These are phyloP conservation scores for Capronia coronata DNA, from an alignment of 2,329 filamentous ascomycete genomes.

Conservation along the genomic window DNA sequence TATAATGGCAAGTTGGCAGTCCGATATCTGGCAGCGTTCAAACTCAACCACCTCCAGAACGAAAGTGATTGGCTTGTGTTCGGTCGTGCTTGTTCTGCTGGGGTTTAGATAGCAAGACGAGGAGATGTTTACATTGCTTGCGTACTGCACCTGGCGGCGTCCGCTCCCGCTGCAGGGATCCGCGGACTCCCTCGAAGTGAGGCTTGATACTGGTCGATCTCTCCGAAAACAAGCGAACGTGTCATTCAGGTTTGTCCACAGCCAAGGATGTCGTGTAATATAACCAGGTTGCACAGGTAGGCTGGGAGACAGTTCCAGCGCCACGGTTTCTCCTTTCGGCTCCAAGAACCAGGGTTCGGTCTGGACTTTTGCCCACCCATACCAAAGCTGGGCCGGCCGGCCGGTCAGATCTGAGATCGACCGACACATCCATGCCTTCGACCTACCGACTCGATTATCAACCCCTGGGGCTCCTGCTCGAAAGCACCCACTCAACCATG, in stretches of 20 bases:
- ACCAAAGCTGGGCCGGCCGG: background rate
- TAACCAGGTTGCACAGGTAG: background rate
- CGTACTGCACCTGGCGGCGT: no score
- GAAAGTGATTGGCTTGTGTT: no score
- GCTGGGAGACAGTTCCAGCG: constrained; percentile 7
- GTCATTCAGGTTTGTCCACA: constrained; percentile 12
- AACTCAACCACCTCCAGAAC: no score
- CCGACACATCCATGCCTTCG: background rate
- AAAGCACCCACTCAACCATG: background rate
- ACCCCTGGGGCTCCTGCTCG: background rate
- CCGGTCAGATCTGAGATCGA: background rate
- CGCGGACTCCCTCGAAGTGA: constrained; percentile 8
- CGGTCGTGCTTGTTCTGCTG: no score
- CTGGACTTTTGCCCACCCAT: background rate
- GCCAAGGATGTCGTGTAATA: constrained; percentile 10
- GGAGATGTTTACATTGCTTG: no score
- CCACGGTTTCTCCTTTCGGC: constrained; percentile 3
- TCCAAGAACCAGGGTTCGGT: background rate
- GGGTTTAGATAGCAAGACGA: no score
- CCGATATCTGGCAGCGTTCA: no score
- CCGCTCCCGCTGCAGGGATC: background rate
- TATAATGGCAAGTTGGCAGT: no score
- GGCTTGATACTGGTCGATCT: constrained; percentile 14
- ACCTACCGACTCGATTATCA: background rate
- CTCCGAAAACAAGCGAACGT: constrained; percentile 11